Conservation (phyloP, 2,329 filamentous ascomycete species). For the Sclerotinia trifoliorum region DNA sequence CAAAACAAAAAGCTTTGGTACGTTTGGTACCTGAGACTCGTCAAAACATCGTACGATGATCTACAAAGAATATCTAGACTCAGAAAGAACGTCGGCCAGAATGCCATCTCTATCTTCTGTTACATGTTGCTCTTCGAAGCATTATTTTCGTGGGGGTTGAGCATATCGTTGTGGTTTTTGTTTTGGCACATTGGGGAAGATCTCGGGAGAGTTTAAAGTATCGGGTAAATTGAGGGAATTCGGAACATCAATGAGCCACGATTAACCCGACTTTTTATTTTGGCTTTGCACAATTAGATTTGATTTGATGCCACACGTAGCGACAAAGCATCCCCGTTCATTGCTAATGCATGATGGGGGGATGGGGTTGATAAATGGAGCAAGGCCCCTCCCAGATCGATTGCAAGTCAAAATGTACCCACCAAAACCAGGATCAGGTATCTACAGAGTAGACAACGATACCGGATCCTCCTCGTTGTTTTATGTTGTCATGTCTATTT, state of each 20-base stretch:
- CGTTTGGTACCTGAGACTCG: background rate
- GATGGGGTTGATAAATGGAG: background rate
- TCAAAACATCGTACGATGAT: conserved; percentile 19
- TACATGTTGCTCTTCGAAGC: background rate
- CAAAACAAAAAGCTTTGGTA: background rate
- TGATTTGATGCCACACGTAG: background rate
- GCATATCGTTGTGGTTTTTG: background rate
- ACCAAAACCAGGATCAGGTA: background rate
- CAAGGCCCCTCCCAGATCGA: conserved; percentile 14
- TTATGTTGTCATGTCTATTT: background rate
- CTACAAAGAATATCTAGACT: conserved; percentile 5
- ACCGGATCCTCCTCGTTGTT: background rate
- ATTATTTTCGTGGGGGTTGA: background rate
- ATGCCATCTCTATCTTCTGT: background rate
- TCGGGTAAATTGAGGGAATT: background rate
- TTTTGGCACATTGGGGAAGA: background rate
- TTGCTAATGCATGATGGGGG: conserved; percentile 11
- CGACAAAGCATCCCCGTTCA: background rate
- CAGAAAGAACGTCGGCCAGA: background rate
- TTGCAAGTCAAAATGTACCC: background rate
- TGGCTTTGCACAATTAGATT: background rate
- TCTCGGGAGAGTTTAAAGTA: background rate
- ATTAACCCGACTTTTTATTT: background rate
- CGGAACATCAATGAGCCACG: conserved; percentile 1
- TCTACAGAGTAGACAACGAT: background rate